These are phyloP conservation scores for Alnus glutinosa DNA, from an alignment of 306 rosid species.

Conservation along the genomic window DNA sequence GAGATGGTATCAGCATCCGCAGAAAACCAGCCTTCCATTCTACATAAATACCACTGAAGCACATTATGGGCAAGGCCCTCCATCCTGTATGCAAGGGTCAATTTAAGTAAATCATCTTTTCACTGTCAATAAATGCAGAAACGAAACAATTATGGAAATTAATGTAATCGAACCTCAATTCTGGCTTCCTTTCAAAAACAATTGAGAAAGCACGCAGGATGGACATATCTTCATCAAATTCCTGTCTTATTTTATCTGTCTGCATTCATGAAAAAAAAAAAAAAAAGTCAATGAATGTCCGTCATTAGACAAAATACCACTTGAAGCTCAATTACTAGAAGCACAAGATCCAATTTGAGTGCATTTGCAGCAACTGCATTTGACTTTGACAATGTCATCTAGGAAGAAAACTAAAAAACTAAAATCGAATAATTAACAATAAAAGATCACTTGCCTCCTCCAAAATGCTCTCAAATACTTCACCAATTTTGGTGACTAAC, in stretches of 20 bases:
- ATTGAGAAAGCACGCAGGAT: conserved; percentile 71
- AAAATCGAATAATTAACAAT: conserved; percentile 13
- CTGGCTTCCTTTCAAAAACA: conserved; percentile 86
- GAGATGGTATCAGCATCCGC: conserved; percentile 94
- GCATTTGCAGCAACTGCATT: neutral
- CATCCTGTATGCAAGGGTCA: conserved; percentile 54
- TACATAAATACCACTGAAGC: conserved; percentile 94
- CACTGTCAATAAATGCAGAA: conserved; percentile 16
- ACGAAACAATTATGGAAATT: neutral
- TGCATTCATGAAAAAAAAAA: conserved; percentile 39
- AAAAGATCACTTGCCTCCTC: conserved; percentile 58
- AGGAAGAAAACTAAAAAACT: neutral
- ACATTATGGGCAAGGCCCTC: conserved; percentile 91
- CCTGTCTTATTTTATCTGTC: conserved; percentile 73
- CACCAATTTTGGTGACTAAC: conserved; percentile 74
- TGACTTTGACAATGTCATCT: conserved; percentile 2
- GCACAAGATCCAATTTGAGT: conserved; percentile 4
- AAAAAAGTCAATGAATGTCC: conserved; percentile 30
- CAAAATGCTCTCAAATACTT: conserved; percentile 64
- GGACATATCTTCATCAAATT: conserved; percentile 72
- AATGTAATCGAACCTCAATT: conserved; percentile 51
- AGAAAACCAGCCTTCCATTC: conserved; percentile 99
- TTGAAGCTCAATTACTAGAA: conserved; percentile 1
- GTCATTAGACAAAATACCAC: conserved; percentile 5
- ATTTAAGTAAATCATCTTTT: conserved; percentile 18